phyloP scores from a whole-genome alignment of 1,284 basidiomycete species.

The Rhodotorula sp. region DNA sequence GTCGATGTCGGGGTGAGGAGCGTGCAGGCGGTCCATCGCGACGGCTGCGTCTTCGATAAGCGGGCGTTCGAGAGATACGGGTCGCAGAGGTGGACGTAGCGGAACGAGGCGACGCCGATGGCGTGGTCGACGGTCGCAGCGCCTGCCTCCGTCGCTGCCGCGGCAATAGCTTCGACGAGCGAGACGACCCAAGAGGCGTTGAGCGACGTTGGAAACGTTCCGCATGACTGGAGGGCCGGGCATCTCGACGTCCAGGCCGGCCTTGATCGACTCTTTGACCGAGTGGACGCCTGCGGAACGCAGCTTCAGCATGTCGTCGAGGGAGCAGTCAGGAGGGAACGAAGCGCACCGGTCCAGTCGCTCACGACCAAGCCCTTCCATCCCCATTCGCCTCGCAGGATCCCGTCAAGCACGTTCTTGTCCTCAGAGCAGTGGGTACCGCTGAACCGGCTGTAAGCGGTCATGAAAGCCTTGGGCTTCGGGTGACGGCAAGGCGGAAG shows the following conservation, averaged over 20 bases:
- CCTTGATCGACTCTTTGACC: constrained; percentile 64
- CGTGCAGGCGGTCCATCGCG: constrained; percentile 49
- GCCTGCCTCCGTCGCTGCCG: constrained; percentile 49
- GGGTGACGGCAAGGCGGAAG: constrained; percentile 73
- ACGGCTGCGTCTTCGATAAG: constrained; percentile 53
- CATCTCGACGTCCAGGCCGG: constrained; percentile 74
- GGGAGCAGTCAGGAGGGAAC: not conserved
- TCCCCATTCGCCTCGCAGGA: constrained; percentile 66
- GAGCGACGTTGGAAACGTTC: constrained; percentile 56
- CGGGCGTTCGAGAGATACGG: constrained; percentile 49
- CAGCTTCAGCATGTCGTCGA: constrained; percentile 33
- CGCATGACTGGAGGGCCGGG: constrained; percentile 49
- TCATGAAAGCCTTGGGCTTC: constrained; percentile 52
- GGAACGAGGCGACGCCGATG: constrained; percentile 39
- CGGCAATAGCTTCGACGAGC: constrained; percentile 62
- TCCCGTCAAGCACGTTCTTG: constrained; percentile 56
- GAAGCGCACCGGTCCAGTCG: constrained; percentile 50
- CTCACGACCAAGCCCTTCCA: constrained; percentile 55
- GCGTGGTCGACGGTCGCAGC: constrained; percentile 52
- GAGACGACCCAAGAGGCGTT: constrained; percentile 69
- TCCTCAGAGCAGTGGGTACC: constrained; percentile 70
- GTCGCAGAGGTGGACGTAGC: constrained; percentile 40
- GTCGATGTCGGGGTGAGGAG: constrained; percentile 48
- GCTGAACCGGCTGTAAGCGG: constrained; percentile 57
- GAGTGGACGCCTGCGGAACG: constrained; percentile 65